Percentiles rank a stretch among this genome's conserved stretches.
These are phyloP conservation scores for Pleurotus tuber-regium DNA, from an alignment of 768 basidiomycete species.

Conservation along the genomic window DNA sequence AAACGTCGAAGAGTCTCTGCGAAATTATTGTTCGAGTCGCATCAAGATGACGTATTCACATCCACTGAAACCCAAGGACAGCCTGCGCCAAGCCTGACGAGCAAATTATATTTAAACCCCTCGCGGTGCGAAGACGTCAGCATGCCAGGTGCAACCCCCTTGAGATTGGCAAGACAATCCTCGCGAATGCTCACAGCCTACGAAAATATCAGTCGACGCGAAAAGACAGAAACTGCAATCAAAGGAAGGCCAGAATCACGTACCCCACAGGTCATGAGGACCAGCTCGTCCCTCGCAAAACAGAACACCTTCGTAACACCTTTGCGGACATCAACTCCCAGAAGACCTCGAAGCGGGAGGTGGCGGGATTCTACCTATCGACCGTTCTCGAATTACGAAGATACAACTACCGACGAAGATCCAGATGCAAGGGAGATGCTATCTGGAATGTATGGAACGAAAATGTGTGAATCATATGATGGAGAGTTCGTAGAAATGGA, in stretches of 20 bases:
- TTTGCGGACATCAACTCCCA: neutral
- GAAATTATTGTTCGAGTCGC: neutral
- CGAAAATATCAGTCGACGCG: too few species aligned
- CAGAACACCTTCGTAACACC: slow-evolving; percentile 1
- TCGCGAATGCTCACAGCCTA: too few species aligned
- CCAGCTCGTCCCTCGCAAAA: neutral
- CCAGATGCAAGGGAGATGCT: neutral
- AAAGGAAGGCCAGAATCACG: too few species aligned
- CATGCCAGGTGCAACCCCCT: too few species aligned
- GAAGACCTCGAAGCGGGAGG: neutral
- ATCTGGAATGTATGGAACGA: neutral
- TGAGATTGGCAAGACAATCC: too few species aligned
- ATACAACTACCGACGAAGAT: neutral
- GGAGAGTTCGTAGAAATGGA: slow-evolving; percentile 9
- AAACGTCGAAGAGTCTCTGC: slow-evolving; percentile 3
- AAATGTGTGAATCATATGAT: slow-evolving; percentile 9
- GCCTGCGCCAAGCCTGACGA: neutral
- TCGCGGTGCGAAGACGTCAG: neutral
- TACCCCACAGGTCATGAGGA: neutral
- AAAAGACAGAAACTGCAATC: too few species aligned
- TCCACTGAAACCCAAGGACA: neutral
- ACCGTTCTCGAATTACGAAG: neutral
- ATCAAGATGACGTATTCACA: slow-evolving; percentile 2
- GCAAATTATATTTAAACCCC: neutral
- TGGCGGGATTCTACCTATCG: too few species aligned